Evolutionary conservation across 2,329 filamentous ascomycete species (phyloP).

Genomic region (Colletotrichum sp.): DNA sequence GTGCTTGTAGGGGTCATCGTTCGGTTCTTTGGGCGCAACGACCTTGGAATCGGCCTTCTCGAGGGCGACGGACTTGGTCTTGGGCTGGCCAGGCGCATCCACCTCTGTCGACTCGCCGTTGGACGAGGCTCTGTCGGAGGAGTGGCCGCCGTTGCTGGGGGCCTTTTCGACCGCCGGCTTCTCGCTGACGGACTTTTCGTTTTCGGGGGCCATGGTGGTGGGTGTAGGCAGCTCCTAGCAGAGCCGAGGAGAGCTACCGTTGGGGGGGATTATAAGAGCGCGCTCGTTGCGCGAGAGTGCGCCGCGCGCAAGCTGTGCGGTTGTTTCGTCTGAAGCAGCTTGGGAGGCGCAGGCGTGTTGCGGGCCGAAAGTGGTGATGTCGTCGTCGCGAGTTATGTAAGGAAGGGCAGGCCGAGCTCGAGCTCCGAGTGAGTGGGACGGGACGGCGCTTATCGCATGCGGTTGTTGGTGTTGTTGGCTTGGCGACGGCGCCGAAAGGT

Average conservation of each 20-base stretch:
- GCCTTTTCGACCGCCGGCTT: conserved; percentile 27
- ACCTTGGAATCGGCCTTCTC: conserved; percentile 51
- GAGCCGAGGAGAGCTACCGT: not conserved
- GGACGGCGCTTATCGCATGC: not conserved
- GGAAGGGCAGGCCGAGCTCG: not conserved
- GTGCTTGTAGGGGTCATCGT: conserved; percentile 64
- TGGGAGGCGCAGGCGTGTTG: not conserved
- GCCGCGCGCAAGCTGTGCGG: conserved; percentile 5
- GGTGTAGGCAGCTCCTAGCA: not conserved
- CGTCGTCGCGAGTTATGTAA: not conserved
- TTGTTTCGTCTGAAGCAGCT: not conserved
- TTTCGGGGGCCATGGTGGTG: conserved; percentile 2
- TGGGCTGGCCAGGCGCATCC: conserved; percentile 5
- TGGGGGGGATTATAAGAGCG: not conserved
- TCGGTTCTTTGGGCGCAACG: conserved; percentile 38
- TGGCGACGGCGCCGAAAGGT: not conserved
- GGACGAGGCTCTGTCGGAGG: conserved; percentile 37
- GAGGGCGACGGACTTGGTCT: conserved; percentile 30
- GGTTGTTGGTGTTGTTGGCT: not conserved
- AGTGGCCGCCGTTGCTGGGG: conserved; percentile 24
- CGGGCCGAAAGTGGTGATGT: not conserved
- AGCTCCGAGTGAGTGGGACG: not conserved
- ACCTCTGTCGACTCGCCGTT: conserved; percentile 36
- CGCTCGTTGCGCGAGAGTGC: conserved; percentile 9
- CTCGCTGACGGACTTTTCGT: conserved; percentile 9